Evolutionary conservation across 2,329 filamentous ascomycete genomes (phyloP), one percentile per base, ranked within the genome.

Genomic region (Trichoderma sp.): DNA sequence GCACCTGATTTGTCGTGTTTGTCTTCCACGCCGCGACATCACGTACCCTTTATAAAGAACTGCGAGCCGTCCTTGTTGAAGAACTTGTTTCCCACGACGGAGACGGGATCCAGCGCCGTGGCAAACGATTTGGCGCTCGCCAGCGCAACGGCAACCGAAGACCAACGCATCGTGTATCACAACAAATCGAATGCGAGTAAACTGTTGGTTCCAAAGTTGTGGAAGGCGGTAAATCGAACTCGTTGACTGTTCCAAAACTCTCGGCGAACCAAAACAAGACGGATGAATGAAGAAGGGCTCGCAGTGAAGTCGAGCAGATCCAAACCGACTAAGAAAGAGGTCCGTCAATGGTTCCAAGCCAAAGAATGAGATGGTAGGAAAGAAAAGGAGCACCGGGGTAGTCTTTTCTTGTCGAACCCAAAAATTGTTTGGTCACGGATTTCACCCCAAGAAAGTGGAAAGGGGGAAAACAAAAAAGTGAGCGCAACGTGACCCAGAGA

Each of bases 21-120:
- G 17, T 30, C n/a, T 6, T 14, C 21, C 7, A 39, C 17, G 19
- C 7, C 7, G n/a, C 34, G 43, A 54, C n/a, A 15, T 44, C 19
- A 56, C 75, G 58, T 77, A 90, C 91, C 91, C 80, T 93, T 95
- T 76, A 95, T 84, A 77, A 87, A 95, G 82, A 91, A 96, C 74
- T 96, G 92, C 39, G 88, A 83, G 69, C 92, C 92, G 75, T 93
- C 86, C 72, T 85, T 86, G 70, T 87, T 88, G 80, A 96, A 96
- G 81, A 96, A 92, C 78, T 96, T 96, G 79, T 89, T 88, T 58
- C 92, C 92, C 62, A 89, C 85, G 21, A 80, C 77, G 59, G 81
- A 79, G 66, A 87, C 80, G 26, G 81, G 79, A 43, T 83, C 77
- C 55, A 86, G 69, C 34, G 82, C 80, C 39, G 75, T 69, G 51